A percentile compares a stretch with the other conserved stretches of the same genome.
Conservation (phyloP, 2,329 filamentous ascomycete genomes). For the Sporothrix pseudoabietina region DNA sequence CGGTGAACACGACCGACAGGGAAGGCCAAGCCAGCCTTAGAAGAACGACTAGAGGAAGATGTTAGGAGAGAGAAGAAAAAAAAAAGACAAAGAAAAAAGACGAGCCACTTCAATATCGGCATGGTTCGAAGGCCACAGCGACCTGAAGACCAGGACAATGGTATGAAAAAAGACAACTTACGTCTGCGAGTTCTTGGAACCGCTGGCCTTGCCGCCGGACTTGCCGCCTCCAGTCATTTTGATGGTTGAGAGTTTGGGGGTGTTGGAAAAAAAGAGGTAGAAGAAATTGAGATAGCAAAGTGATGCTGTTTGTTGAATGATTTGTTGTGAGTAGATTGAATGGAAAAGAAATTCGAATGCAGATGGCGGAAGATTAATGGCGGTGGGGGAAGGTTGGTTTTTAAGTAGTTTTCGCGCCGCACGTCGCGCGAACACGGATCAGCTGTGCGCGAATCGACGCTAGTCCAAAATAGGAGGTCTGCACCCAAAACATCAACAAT, state of each 20-base stretch:
- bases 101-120: neutral
- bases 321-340: constrained; percentile 39
- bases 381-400: constrained; percentile 51
- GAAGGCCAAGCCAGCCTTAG: constrained; percentile 98
- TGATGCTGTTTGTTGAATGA: constrained; percentile 38
- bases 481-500: constrained; percentile 23
- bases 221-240: constrained; percentile 99
- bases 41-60: constrained; percentile 72
- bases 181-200: constrained; percentile 99
- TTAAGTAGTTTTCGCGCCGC: constrained; percentile 61
- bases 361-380: constrained; percentile 41
- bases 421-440: constrained; percentile 53
- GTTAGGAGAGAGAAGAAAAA: constrained; percentile 43
- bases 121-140: no score
- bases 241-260: constrained; percentile 50
- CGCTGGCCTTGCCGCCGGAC: constrained; percentile 99
- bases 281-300: constrained; percentile 38
- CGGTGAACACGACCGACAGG: constrained; percentile 99
- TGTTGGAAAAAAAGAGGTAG: constrained; percentile 35
- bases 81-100: constrained; percentile 39
- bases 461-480: constrained; percentile 40
- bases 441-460: constrained; percentile 41
- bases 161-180: constrained; percentile 59
- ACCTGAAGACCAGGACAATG: constrained; percentile 25
- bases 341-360: constrained; percentile 46